These are phyloP conservation scores for Dinochytrium kinnereticum DNA, from an alignment of 371 early-diverging fungal genomes.

Conservation along the genomic window DNA sequence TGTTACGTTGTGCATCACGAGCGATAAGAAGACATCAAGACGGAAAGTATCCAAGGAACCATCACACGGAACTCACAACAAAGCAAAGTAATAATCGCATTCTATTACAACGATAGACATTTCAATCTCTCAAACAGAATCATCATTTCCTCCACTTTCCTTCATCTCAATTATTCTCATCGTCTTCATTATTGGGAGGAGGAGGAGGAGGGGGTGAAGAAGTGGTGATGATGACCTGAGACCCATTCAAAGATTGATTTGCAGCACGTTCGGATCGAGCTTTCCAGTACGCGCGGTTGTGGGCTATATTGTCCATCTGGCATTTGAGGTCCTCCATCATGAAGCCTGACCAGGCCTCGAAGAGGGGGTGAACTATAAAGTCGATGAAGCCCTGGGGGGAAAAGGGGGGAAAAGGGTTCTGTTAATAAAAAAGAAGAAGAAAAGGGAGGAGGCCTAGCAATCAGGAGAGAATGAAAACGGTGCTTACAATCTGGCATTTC, in stretches of 20 bases:
- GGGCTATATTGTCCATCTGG: constrained; percentile 45
- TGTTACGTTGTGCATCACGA: too few species aligned
- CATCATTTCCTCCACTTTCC: too few species aligned
- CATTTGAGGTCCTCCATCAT: constrained; percentile 41
- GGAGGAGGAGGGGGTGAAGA: not conserved
- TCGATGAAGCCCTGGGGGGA: constrained; percentile 53
- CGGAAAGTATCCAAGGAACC: too few species aligned
- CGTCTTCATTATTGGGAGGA: too few species aligned
- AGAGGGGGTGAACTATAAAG: constrained; percentile 52
- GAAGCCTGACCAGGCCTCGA: constrained; percentile 46
- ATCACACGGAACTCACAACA: too few species aligned
- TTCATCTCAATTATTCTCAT: too few species aligned
- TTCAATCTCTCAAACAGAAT: too few species aligned
- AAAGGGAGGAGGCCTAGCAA: not conserved
- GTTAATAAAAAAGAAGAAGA: not conserved
- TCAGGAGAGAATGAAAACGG: not conserved
- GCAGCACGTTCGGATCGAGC: not conserved
- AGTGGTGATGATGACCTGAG: constrained; percentile 3
- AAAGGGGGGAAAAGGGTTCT: not conserved
- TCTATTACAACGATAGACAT: too few species aligned
- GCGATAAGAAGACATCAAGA: too few species aligned
- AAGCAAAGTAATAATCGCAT: too few species aligned
- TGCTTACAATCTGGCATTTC: constrained; percentile 49
- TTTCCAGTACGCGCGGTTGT: constrained; percentile 48
- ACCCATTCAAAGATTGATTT: constrained; percentile 14